phyloP scores from a whole-genome alignment of 176 grass and related monocot genomes.

The Carex scoparia region DNA sequence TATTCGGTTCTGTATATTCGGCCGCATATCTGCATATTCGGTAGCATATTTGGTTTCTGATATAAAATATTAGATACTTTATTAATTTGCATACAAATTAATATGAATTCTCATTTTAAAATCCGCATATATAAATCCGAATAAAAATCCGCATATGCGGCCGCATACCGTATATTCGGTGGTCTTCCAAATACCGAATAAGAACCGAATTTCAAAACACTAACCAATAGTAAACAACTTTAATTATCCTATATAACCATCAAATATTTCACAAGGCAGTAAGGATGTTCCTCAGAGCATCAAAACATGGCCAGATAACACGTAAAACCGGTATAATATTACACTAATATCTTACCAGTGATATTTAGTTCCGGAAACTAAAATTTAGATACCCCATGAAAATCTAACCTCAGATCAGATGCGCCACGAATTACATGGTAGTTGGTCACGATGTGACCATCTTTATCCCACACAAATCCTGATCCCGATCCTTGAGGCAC shows the following conservation, averaged over 20 bases:
- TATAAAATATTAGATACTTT: too few species aligned
- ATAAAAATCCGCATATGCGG: too few species aligned
- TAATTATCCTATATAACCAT: background rate
- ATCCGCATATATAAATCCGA: too few species aligned
- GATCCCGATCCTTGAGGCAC: conserved; percentile 96
- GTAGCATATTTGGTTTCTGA: too few species aligned
- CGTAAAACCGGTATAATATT: background rate
- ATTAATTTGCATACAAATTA: too few species aligned
- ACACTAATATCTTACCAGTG: background rate
- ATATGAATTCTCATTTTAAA: too few species aligned
- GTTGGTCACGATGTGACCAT: conserved; percentile 91
- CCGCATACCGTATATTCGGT: too few species aligned
- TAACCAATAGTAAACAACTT: background rate
- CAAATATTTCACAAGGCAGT: background rate
- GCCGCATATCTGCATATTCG: too few species aligned
- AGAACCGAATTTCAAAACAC: too few species aligned
- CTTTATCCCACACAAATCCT: conserved; percentile 92
- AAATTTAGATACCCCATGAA: background rate
- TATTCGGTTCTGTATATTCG: too few species aligned
- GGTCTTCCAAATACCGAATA: too few species aligned
- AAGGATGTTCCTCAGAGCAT: background rate
- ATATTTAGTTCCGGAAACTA: background rate
- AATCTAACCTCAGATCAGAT: conserved; percentile 80
- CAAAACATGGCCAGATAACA: background rate
- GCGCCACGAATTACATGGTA: conserved; percentile 93